Conservation (phyloP, 2,329 filamentous ascomycete species). For the Colletotrichum costaricense region DNA sequence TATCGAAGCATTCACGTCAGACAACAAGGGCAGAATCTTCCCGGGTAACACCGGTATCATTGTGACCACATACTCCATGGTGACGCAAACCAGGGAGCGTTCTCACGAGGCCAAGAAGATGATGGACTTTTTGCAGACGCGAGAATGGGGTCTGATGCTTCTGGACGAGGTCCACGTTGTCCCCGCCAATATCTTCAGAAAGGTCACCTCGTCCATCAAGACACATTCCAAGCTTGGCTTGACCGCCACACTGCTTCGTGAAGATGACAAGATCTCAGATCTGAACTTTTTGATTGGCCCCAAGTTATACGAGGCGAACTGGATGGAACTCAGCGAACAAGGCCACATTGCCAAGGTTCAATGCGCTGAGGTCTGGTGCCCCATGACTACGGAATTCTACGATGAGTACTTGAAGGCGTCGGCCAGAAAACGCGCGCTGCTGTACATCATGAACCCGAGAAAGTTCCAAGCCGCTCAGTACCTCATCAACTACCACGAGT, state of each 20-base stretch:
- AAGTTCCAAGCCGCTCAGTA: conserved; percentile 99
- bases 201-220: conserved; percentile 92
- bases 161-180: conserved; percentile 98
- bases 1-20: conserved; percentile 94
- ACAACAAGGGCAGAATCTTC: conserved; percentile 86
- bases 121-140: conserved; percentile 90
- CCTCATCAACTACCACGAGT: conserved; percentile 97
- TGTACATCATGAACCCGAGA: conserved; percentile 97
- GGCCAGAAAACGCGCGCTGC: conserved; percentile 57
- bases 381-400: conserved; percentile 99
- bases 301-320: conserved; percentile 98
- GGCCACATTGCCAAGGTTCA: conserved; percentile 97
- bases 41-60: conserved; percentile 93
- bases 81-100: conserved; percentile 88
- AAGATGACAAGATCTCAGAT: conserved; percentile 98
- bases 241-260: conserved; percentile 91
- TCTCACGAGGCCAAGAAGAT: conserved; percentile 96
- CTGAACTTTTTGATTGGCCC: conserved; percentile 97
- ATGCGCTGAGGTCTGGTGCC: conserved; percentile 98
- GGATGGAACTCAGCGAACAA: conserved; percentile 98
- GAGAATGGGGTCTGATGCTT: conserved; percentile 98
- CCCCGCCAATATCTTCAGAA: conserved; percentile 94
- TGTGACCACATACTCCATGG: conserved; percentile 98
- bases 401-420: conserved; percentile 87
- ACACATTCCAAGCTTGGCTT: conserved; percentile 95